Evolutionary conservation across 2,329 filamentous ascomycete genomes (phyloP), one percentile per base, ranked within the genome.

Genomic region (Furcasterigmium furcatum): DNA sequence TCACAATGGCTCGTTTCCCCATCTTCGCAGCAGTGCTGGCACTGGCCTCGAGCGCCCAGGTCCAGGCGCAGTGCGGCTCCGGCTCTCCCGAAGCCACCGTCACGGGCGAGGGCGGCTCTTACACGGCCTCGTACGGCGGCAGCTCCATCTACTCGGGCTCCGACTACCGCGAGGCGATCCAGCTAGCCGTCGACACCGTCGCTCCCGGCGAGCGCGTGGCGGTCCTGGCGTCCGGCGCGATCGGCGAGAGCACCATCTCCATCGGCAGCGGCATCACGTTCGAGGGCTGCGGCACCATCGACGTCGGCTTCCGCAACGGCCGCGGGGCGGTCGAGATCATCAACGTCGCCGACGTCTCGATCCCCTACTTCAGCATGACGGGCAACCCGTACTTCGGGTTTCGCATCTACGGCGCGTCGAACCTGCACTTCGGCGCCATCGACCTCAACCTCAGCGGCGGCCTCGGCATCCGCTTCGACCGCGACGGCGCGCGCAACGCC

Each of bases 311-410:
- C 46, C 66, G 59, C 5, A 53, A 56, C 29, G 76, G 72, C 1
- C 70, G 67, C 18, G 78, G 78, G n/a, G 74, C 77, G 36, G 80
- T 82, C 41, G 77, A 81, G 58, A 70, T 70, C 0, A 64, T 71
- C 3, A 62, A 72, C 52, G 72, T 74, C 9, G 54, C 59, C 2
- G 70, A 70, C 47, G 76, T 79, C n/a, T 60, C 68, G 34, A 81
- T 82, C 41, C 76, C 77, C 0, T 80, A 77, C 53, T 67, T 82
- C 4, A 76, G 59, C 44, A 75, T 82, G 74, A 79, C 76, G 3
- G 78, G 78, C 3, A 74, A 67, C 53, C 76, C 77, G 0, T 80
- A 80, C 59, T 81, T 81, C 46, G 77, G 76, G 3, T 54, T 82
- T 41, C 71, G 75, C 12, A 78, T 80, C 64, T 80, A 68, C 24